Percentiles rank a stretch among this genome's conserved stretches.
These are phyloP conservation scores for Perkinsus chesapeaki DNA, from an alignment of 169 alveolate genomes.

Conservation along the genomic window DNA sequence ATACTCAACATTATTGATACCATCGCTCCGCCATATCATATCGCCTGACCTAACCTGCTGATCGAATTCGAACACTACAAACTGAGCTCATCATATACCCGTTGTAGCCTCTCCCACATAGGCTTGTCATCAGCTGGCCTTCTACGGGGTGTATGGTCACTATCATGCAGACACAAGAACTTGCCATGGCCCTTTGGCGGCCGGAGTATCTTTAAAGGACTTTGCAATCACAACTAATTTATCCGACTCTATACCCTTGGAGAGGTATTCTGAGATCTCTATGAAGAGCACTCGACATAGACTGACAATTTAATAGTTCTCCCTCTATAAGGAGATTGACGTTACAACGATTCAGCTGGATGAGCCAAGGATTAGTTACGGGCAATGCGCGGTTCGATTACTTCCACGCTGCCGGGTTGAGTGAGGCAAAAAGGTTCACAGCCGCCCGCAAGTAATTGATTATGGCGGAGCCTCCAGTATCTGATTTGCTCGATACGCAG, in stretches of 20 bases:
- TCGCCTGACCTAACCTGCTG: neutral
- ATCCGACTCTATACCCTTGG: too few relatives aligned
- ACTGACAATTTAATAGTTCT: too few relatives aligned
- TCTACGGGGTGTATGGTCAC: neutral
- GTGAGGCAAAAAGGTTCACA: neutral
- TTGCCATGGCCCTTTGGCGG: neutral
- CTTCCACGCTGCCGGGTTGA: neutral
- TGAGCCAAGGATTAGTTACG: neutral
- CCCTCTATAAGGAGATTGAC: too few relatives aligned
- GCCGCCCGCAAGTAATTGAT: neutral
- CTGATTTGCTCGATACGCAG: neutral
- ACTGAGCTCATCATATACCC: neutral
- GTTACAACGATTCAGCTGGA: too few relatives aligned
- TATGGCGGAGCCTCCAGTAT: neutral
- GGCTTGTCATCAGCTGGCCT: neutral
- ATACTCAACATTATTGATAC: neutral
- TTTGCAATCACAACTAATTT: too few relatives aligned
- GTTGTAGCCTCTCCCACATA: neutral
- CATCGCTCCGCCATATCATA: neutral
- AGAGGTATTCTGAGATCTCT: too few relatives aligned
- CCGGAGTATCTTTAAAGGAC: neutral
- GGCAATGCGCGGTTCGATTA: neutral
- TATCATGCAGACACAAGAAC: neutral
- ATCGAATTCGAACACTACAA: neutral
- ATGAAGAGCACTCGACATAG: too few relatives aligned